A percentile compares a stretch with the other conserved stretches of the same genome.
phyloP scores from a whole-genome alignment of 2,329 filamentous ascomycete species.

The Penicillium psychrosexuale region DNA sequence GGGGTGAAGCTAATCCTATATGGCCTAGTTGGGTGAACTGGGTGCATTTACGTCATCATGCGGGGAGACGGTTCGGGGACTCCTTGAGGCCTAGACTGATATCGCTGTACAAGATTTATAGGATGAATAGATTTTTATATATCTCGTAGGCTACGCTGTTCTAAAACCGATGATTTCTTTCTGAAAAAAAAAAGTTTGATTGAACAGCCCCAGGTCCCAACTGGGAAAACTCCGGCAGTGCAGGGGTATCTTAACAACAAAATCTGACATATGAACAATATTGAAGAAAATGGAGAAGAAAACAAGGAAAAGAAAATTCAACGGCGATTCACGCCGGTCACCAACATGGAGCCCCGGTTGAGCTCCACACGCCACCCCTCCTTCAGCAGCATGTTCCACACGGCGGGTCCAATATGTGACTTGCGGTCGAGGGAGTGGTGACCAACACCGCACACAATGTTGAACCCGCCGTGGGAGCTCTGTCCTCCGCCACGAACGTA shows the following conservation, averaged over 20 bases:
- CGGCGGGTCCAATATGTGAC: constrained; percentile 72
- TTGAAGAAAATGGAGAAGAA: background rate
- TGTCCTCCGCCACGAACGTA: constrained; percentile 46
- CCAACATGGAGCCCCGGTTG: constrained; percentile 65
- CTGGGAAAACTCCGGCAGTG: constrained; percentile 7
- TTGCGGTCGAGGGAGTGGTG: constrained; percentile 73
- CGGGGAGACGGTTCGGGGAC: constrained; percentile 17
- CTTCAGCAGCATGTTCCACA: constrained; percentile 68
- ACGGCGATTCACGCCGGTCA: constrained; percentile 56
- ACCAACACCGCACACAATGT: constrained; percentile 77
- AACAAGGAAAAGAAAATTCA: constrained; percentile 12
- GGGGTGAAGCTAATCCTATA: constrained; percentile 7
- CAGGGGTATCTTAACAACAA: constrained; percentile 8
- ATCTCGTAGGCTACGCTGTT: background rate
- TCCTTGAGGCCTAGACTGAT: background rate
- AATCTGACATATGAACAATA: background rate
- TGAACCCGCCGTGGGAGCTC: constrained; percentile 57
- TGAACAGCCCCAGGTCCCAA: background rate
- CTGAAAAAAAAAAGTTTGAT: background rate
- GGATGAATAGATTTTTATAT: background rate
- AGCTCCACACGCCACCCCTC: constrained; percentile 83
- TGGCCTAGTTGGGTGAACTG: background rate
- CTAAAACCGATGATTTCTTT: background rate
- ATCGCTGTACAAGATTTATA: background rate
- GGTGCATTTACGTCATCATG: constrained; percentile 31